Evolutionary conservation across 2,329 filamentous ascomycete genomes (phyloP), one percentile per base, ranked within the genome.

Genomic region (Xylariomycetidae sp.): DNA sequence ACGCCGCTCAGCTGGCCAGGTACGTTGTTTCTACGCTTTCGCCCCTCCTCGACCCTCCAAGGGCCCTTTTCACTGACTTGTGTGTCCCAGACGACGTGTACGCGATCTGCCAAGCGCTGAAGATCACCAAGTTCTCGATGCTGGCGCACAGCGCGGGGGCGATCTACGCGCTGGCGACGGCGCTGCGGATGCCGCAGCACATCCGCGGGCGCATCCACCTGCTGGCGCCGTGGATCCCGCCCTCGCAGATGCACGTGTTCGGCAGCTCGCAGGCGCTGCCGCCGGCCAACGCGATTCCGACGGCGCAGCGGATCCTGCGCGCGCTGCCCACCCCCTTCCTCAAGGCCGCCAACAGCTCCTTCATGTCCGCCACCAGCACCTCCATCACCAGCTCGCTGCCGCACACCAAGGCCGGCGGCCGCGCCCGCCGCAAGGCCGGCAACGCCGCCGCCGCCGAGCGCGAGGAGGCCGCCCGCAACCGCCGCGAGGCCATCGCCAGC

Each of bases 141-240:
- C 72, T 98, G 2, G 92, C 92, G 2, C 92, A 98, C 59, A 96
- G 90, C 1, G 92, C 92, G 1, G 92, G 92, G 12, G 90, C 92
- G n/a, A 94, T 98, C 32, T 98, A 98, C 54, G 92, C 92, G 2
- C 74, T 98, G 13, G 92, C 92, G 0, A 96, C 92, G 0, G 92
- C 92, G 0, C 69, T 98, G 27, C 85, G 92, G 27, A 94, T 98
- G 76, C 92, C 92, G 4, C 89, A 95, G 50, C 86, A 95, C 53
- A 93, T 98, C 40, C 82, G 89, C 5, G 92, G 92, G 14, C 82
- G 87, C 33, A 92, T 98, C 35, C 92, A 98, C 59, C 75, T 98
- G 3, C 72, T 98, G 7, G 90, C 92, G 1, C 92, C 92, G 0
- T 95, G 88, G 92, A 96, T 98, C 29, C 92, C 92, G 1, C 92